Evolutionary conservation across 169 alveolate genomes (phyloP), one percentile per base, ranked within the genome.

Genomic region (Plasmodium gaboni): DNA sequence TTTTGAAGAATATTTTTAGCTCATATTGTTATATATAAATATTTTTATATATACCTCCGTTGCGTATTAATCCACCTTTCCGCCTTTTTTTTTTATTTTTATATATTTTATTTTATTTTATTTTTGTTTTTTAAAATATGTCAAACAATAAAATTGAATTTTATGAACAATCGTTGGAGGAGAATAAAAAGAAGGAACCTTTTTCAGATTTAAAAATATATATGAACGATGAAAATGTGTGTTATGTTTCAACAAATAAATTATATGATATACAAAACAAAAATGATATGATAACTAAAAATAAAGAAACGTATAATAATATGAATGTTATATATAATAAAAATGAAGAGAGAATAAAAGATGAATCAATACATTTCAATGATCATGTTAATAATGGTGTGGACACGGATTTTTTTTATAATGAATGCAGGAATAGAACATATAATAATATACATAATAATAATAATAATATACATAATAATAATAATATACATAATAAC

Each of bases 221-320:
- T 19, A 78, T 28, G 22, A 50, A 24, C 4, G 76, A 78, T 48
- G 61, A 57, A 12, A 64, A 15, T 38, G 10, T 64, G 64, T 50
- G 70, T 4, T 64, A 65, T 13, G 28, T 65, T 10, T 46, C 89
- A 9, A 28, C 89, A 22, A 65, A 64, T 10, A 51, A 78, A 53
- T 65, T 46, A 26, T 44, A 63, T 12, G 28, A 48, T 65, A 50
- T 78, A n/a, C 78, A 78, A 69, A 78, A 51, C 12, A 70, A 78
- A 57, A 64, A 64, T 24, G 61, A 65, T n/a, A 78, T 19, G 60
- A 19, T 26, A 38, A 67, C 8, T 3, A 55, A 13, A 67, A 32
- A 67, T 1, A n/a, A 10, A 38, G 46, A 38, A 38, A 38, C 46
- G 1, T 38, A 38, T 38, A 38, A 38, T 6, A 38, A 38, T 38